A percentile compares a stretch with the other conserved stretches of the same genome.
These are phyloP conservation scores for Tuber brumale DNA, from an alignment of 495 filamentous ascomycete genomes.

Conservation along the genomic window DNA sequence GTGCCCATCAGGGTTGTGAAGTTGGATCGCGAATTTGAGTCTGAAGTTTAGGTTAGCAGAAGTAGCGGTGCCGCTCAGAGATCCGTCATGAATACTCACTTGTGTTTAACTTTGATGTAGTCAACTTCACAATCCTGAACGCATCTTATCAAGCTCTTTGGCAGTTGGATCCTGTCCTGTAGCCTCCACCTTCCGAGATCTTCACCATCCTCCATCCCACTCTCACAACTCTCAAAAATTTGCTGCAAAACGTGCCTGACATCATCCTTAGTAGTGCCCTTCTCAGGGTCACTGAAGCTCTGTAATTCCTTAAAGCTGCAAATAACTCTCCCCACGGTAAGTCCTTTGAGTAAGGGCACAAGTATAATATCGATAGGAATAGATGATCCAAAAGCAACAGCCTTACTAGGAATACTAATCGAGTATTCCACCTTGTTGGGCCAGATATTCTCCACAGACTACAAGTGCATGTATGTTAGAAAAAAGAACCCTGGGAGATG, in stretches of 20 bases:
- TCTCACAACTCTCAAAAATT: slow-evolving; percentile 55
- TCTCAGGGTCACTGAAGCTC: slow-evolving; percentile 55
- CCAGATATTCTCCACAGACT: slow-evolving; percentile 90
- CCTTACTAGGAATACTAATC: slow-evolving; percentile 80
- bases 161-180: slow-evolving; percentile 60
- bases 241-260: slow-evolving; percentile 59
- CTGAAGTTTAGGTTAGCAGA: slow-evolving; percentile 17
- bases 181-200: slow-evolving; percentile 65
- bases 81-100: slow-evolving; percentile 41
- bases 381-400: slow-evolving; percentile 78
- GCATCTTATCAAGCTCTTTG: slow-evolving; percentile 68
- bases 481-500: neutral
- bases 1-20: slow-evolving; percentile 91
- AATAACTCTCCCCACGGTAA: slow-evolving; percentile 68
- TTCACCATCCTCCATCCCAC: slow-evolving; percentile 59
- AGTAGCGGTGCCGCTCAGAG: neutral
- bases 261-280: slow-evolving; percentile 52
- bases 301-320: slow-evolving; percentile 71
- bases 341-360: slow-evolving; percentile 76
- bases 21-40: slow-evolving; percentile 72
- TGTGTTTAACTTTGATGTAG: slow-evolving; percentile 81
- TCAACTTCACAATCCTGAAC: slow-evolving; percentile 77
- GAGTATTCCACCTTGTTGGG: slow-evolving; percentile 90
- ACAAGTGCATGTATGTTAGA: slow-evolving; percentile 25
- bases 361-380: slow-evolving; percentile 74